phyloP scores from a whole-genome alignment of 352 stramenopile species.

The Achlya hypogyna region DNA sequence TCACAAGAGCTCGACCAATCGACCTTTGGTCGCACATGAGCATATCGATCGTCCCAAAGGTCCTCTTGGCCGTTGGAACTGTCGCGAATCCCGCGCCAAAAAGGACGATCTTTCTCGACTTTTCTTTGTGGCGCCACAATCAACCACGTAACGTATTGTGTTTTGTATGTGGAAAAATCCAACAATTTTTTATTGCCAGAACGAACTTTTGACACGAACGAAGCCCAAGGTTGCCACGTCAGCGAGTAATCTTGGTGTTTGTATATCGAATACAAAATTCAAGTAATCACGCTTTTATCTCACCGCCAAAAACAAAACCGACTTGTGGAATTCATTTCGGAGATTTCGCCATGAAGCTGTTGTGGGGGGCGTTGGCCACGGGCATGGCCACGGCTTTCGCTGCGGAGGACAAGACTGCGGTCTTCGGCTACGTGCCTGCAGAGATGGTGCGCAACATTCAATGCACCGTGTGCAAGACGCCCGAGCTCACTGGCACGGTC shows the following conservation, averaged over 20 bases:
- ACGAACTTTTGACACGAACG: too few species aligned
- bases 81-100: too few species aligned
- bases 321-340: neutral
- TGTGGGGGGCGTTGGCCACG: neutral
- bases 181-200: too few species aligned
- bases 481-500: slow-evolving; percentile 69
- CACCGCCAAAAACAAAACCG: neutral
- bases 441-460: slow-evolving; percentile 31
- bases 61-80: too few species aligned
- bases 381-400: neutral
- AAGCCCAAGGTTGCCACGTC: neutral
- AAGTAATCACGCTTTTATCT: neutral
- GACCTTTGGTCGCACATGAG: too few species aligned
- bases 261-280: neutral
- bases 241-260: neutral
- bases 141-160: too few species aligned
- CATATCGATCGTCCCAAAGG: too few species aligned
- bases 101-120: too few species aligned
- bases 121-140: too few species aligned
- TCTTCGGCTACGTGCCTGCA: slow-evolving; percentile 3
- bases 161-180: too few species aligned
- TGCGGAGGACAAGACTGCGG: neutral
- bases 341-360: neutral
- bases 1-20: too few species aligned
- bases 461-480: slow-evolving; percentile 72